Percentiles rank a stretch among this genome's conserved stretches.
Evolutionary conservation across 1,139 yeast species (phyloP).

Genomic region (Suhomyces bolitotheri): DNA sequence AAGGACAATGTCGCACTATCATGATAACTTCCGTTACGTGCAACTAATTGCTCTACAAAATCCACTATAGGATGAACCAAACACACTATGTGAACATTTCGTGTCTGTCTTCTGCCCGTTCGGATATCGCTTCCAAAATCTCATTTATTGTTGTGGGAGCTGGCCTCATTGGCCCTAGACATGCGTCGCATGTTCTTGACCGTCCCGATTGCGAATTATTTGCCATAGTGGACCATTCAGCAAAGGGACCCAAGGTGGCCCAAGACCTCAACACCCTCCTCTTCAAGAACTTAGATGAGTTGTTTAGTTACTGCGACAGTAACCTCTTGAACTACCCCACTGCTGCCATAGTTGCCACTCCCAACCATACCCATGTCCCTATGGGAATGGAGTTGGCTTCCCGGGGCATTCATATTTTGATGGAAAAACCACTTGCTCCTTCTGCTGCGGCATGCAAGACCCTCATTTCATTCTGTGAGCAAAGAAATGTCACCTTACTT

Average conservation of each 20-base stretch:
- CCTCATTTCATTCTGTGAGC: slow-evolving; percentile 28
- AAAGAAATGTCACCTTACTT: slow-evolving; percentile 31
- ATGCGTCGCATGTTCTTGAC: slow-evolving; percentile 23
- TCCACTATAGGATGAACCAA: slow-evolving; percentile 13
- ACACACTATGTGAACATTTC: slow-evolving; percentile 13
- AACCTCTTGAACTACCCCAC: slow-evolving; percentile 31
- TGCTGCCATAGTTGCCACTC: slow-evolving; percentile 47
- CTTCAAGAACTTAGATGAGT: slow-evolving; percentile 28
- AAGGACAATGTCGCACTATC: too few relatives aligned
- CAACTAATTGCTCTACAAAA: too few relatives aligned
- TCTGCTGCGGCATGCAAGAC: slow-evolving; percentile 37
- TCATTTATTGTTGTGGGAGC: slow-evolving; percentile 25
- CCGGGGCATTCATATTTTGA: slow-evolving; percentile 37
- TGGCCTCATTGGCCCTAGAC: slow-evolving; percentile 29
- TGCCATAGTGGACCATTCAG: slow-evolving; percentile 43
- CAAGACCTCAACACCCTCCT: slow-evolving; percentile 25
- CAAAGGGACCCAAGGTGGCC: slow-evolving; percentile 40
- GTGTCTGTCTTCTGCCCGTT: slow-evolving; percentile 1
- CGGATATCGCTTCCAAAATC: slow-evolving; percentile 7
- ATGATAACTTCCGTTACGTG: too few relatives aligned
- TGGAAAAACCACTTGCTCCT: slow-evolving; percentile 47
- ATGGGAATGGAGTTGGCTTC: slow-evolving; percentile 37
- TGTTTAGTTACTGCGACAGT: slow-evolving; percentile 30
- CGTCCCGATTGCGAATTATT: slow-evolving; percentile 31
- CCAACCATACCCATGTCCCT: slow-evolving; percentile 42